Percentiles rank a stretch among this genome's conserved stretches.
These are phyloP conservation scores for Collybiopsis confluens DNA, from an alignment of 768 basidiomycete species.

Conservation along the genomic window DNA sequence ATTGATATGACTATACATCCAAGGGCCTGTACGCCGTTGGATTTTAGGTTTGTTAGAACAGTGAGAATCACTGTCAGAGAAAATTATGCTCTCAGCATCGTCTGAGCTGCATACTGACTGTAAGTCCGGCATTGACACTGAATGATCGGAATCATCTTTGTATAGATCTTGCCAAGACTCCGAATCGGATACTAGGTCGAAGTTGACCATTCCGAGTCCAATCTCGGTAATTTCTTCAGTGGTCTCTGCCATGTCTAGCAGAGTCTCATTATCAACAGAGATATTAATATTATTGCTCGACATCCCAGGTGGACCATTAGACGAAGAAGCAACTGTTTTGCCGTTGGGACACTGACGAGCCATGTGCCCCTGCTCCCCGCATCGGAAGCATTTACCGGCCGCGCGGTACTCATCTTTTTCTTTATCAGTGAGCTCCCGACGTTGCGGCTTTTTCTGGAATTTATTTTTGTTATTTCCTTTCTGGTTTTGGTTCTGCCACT, in stretches of 20 bases:
- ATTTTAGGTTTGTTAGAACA: not conserved
- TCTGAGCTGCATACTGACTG: too few species aligned
- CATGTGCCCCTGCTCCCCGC: not conserved
- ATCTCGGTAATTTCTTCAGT: slow-evolving; percentile 5
- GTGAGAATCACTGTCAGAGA: too few species aligned
- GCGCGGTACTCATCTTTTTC: slow-evolving; percentile 1
- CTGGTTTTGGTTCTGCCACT: too few species aligned
- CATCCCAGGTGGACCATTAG: slow-evolving; percentile 5
- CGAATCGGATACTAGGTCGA: not conserved
- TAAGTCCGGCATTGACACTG: not conserved
- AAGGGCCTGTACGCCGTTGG: not conserved
- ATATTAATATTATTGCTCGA: slow-evolving; percentile 4
- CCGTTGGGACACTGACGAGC: not conserved
- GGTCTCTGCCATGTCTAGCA: not conserved
- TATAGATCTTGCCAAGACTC: too few species aligned
- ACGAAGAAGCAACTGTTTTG: not conserved
- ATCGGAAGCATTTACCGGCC: not conserved
- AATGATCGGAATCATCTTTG: not conserved
- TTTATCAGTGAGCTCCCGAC: not conserved
- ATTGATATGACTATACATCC: slow-evolving; percentile 1
- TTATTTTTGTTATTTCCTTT: too few species aligned
- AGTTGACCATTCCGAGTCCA: not conserved
- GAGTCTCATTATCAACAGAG: not conserved
- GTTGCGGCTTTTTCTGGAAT: not conserved
- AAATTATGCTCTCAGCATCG: too few species aligned